Evolutionary conservation across 306 rosid species (phyloP).

Genomic region (Albizia julibrissin): DNA sequence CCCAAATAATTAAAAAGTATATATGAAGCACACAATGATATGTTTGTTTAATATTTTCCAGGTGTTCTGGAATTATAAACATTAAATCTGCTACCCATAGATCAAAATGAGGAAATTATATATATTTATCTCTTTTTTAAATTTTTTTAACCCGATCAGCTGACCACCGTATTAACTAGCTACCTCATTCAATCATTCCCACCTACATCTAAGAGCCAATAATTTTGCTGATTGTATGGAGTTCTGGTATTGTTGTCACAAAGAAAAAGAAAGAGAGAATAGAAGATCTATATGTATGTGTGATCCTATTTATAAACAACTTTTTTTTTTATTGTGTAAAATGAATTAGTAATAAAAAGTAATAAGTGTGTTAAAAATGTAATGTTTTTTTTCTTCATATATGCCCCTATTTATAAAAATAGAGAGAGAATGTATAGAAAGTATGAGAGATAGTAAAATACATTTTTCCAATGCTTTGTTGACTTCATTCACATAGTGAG

Average conservation of each 20-base stretch:
- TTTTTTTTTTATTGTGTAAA: too few species aligned
- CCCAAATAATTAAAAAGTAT: not conserved
- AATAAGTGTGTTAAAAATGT: too few species aligned
- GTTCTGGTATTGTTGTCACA: not conserved
- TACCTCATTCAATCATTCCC: not conserved
- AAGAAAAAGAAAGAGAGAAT: not conserved
- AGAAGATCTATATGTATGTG: not conserved
- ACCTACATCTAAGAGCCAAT: not conserved
- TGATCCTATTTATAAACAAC: too few species aligned
- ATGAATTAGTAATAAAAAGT: too few species aligned
- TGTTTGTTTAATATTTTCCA: not conserved
- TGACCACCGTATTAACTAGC: not conserved
- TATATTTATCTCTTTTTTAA: not conserved
- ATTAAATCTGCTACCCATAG: not conserved
- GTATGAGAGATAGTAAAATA: too few species aligned
- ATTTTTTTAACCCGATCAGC: not conserved
- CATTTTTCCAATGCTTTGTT: too few species aligned
- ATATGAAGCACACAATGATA: not conserved
- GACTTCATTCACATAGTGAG: too few species aligned
- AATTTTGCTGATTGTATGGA: not conserved
- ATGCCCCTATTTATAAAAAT: too few species aligned
- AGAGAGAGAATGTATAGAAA: too few species aligned
- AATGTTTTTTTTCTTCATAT: too few species aligned
- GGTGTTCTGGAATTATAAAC: not conserved
- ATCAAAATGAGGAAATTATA: not conserved